These are phyloP conservation scores for Pyricularia pennisetigena DNA, from an alignment of 2,329 filamentous ascomycete species.

Conservation along the genomic window DNA sequence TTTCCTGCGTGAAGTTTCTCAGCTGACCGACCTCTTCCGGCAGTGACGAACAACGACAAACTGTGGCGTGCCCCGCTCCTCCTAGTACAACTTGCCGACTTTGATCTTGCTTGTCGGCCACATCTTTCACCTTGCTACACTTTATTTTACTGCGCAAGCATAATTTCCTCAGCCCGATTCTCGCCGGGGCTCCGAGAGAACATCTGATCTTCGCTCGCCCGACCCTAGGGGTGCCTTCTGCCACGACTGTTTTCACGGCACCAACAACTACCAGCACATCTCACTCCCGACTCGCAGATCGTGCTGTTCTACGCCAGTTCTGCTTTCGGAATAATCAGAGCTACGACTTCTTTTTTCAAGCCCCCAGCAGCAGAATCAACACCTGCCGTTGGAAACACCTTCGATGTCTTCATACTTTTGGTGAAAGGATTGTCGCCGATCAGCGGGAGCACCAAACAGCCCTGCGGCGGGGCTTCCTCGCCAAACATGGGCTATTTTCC, in stretches of 20 bases:
- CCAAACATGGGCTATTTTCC: not conserved
- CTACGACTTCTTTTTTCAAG: not conserved
- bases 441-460: not conserved
- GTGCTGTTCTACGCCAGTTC: not conserved
- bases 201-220: not conserved
- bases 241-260: not conserved
- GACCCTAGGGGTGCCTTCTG: not conserved
- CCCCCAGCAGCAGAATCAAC: not conserved
- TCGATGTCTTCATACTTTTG: not conserved
- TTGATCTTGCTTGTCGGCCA: not conserved
- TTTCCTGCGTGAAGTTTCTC: not conserved
- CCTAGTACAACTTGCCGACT: not conserved
- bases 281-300: not conserved
- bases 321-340: not conserved
- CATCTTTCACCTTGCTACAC: not conserved
- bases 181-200: not conserved
- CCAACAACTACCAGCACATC: not conserved
- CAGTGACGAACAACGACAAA: not conserved
- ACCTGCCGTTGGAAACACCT: not conserved
- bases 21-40: not conserved
- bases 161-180: not conserved
- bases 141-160: not conserved
- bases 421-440: not conserved
- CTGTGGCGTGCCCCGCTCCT: not conserved
- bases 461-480: not conserved